Percentiles rank a stretch among this genome's conserved stretches.
Evolutionary conservation across 1,284 basidiomycete species (phyloP).

Genomic region (Lentinus polychrous): DNA sequence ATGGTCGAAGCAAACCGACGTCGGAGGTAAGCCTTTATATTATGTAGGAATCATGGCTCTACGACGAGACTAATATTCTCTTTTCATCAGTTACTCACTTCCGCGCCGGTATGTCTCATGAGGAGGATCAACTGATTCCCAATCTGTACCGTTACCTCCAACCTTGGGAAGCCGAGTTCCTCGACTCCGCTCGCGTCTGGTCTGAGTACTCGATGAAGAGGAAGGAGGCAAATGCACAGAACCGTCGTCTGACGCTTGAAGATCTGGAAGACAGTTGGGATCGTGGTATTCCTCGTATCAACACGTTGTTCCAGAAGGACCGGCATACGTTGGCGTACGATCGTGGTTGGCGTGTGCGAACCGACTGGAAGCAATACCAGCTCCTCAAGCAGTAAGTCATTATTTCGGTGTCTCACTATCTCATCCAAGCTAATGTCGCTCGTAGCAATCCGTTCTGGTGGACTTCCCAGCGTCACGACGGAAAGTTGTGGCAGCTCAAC

Average conservation of each 20-base stretch:
- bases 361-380: constrained; percentile 98
- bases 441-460: constrained; percentile 93
- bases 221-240: constrained; percentile 97
- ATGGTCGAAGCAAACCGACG: constrained; percentile 98
- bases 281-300: constrained; percentile 96
- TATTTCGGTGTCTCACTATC: background rate
- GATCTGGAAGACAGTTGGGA: constrained; percentile 98
- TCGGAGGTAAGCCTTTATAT: constrained; percentile 52
- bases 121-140: constrained; percentile 92
- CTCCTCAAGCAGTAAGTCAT: constrained; percentile 74
- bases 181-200: constrained; percentile 98
- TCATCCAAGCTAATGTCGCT: background rate
- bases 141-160: constrained; percentile 98
- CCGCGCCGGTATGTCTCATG: constrained; percentile 95
- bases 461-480: constrained; percentile 97
- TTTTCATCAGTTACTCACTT: constrained; percentile 88
- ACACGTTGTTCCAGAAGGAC: constrained; percentile 97
- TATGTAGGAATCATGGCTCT: background rate
- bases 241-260: constrained; percentile 93
- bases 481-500: constrained; percentile 97
- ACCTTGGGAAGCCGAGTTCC: constrained; percentile 98
- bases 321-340: constrained; percentile 97
- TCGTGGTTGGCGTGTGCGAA: constrained; percentile 94
- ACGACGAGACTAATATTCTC: background rate
- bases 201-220: constrained; percentile 99